Evolutionary conservation across 164 flowering plant species (phyloP).

Genomic region (Brasenia schreberi): DNA sequence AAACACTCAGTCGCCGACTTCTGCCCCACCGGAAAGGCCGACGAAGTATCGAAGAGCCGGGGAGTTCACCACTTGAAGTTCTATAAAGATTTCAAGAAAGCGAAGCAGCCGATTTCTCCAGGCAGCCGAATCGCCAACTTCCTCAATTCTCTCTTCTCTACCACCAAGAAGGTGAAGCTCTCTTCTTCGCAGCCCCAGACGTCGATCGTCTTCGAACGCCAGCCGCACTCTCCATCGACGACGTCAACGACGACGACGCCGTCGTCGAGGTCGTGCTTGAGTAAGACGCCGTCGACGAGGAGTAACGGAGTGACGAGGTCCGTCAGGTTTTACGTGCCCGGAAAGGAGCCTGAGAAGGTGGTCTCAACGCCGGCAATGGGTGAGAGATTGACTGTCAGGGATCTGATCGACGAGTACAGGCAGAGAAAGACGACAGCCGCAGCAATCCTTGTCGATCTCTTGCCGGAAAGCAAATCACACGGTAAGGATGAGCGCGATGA

Average conservation of each 20-base stretch:
- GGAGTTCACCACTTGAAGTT: slow-evolving; percentile 60
- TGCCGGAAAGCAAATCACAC: neutral
- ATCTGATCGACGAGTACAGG: neutral
- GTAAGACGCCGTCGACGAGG: slow-evolving; percentile 41
- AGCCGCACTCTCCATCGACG: neutral
- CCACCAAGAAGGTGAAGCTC: slow-evolving; percentile 15
- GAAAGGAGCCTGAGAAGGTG: no score
- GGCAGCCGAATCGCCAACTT: slow-evolving; percentile 67
- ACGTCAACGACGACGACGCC: slow-evolving; percentile 9
- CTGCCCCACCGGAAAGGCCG: neutral
- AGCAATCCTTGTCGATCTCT: neutral
- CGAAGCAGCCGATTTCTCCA: slow-evolving; percentile 81
- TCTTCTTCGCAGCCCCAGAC: slow-evolving; percentile 1
- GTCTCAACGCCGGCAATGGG: neutral
- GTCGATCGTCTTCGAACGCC: neutral
- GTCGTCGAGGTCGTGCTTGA: slow-evolving; percentile 72
- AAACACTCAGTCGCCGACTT: neutral
- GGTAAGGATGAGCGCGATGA: neutral
- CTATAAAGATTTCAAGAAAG: slow-evolving; percentile 73
- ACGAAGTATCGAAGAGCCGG: slow-evolving; percentile 3
- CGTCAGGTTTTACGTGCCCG: neutral
- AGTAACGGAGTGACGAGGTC: slow-evolving; percentile 7
- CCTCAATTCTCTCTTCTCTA: slow-evolving; percentile 59
- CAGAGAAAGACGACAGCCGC: neutral
- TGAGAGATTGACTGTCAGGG: neutral